Conservation (phyloP, 805 yeast genomes). For the Sporopachydermia lactativora region DNA sequence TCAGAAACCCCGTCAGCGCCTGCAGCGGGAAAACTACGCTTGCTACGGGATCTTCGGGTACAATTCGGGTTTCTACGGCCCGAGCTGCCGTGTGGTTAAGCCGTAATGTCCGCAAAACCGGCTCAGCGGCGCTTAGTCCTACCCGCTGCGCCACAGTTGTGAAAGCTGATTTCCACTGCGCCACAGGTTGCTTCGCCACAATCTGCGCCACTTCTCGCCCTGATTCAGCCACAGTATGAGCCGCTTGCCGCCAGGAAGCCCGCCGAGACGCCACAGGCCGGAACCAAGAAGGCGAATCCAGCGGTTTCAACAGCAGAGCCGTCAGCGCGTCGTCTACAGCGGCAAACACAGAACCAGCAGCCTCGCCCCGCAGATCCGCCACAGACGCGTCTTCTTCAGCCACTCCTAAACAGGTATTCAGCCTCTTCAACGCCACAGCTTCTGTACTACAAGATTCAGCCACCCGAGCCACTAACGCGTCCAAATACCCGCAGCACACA, state of each 20-base stretch:
- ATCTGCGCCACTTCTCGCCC: no score
- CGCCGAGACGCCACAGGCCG: neutral
- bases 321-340: neutral
- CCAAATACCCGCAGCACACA: neutral
- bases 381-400: neutral
- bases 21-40: neutral
- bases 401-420: neutral
- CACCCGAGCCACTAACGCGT: neutral
- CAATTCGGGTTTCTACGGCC: neutral
- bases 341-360: neutral
- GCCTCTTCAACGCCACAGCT: neutral
- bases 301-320: neutral
- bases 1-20: neutral
- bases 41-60: neutral
- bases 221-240: no score
- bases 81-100: neutral
- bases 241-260: no score
- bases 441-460: neutral
- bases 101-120: neutral
- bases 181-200: no score
- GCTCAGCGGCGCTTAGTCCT: no score
- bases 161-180: no score
- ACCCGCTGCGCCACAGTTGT: no score
- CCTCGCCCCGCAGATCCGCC: no score
- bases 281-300: neutral